phyloP scores from a whole-genome alignment of 805 yeast genomes.

The Blastobotrys robertii region DNA sequence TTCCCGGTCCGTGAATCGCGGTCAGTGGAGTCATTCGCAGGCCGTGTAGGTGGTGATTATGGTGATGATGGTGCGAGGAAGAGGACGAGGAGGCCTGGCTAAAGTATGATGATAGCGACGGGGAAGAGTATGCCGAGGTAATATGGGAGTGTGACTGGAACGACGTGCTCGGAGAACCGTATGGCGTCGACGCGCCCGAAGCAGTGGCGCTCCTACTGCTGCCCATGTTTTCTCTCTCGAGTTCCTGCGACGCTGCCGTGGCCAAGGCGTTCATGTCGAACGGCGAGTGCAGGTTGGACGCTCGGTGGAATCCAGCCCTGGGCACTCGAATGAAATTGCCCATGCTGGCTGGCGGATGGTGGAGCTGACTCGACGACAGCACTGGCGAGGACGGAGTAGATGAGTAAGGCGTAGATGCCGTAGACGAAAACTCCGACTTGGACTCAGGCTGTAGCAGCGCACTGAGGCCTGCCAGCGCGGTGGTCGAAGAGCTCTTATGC shows the following conservation, averaged over 20 bases:
- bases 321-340: slow-evolving; percentile 19
- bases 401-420: slow-evolving; percentile 16
- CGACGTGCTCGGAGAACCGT: slow-evolving; percentile 11
- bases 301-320: slow-evolving; percentile 10
- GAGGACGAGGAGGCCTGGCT: slow-evolving; percentile 9
- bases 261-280: slow-evolving; percentile 35
- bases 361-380: slow-evolving; percentile 5
- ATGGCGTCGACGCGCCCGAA: slow-evolving; percentile 18
- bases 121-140: slow-evolving; percentile 16
- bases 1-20: slow-evolving; percentile 14
- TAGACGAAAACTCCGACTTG: slow-evolving; percentile 17
- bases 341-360: not conserved
- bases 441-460: slow-evolving; percentile 5
- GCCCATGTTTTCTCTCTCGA: slow-evolving; percentile 29
- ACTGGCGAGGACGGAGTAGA: slow-evolving; percentile 19
- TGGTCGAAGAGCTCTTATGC: not conserved
- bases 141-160: slow-evolving; percentile 7
- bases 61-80: slow-evolving; percentile 11
- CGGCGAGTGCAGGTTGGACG: slow-evolving; percentile 6
- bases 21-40: slow-evolving; percentile 23
- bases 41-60: slow-evolving; percentile 22
- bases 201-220: not conserved
- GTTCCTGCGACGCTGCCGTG: slow-evolving; percentile 36
- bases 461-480: slow-evolving; percentile 2
- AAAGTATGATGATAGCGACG: slow-evolving; percentile 18